A percentile compares a stretch with the other conserved stretches of the same genome.
phyloP scores from a whole-genome alignment of 176 grass and related monocot genomes.

The Aechmea fasciata region DNA sequence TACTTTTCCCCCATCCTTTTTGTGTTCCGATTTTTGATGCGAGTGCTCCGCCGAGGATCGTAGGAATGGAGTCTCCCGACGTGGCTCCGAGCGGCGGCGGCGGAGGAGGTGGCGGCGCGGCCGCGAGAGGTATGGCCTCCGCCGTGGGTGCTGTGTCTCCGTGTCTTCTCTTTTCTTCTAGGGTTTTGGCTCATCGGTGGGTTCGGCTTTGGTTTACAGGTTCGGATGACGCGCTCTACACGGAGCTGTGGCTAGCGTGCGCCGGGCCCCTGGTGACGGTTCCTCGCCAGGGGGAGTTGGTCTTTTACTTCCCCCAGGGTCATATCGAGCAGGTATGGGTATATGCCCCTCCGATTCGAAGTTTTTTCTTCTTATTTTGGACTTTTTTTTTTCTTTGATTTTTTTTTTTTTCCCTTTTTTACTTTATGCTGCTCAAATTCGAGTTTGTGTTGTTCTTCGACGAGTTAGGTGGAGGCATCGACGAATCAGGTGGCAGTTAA shows the following conservation, averaged over 20 bases:
- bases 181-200: slow-evolving; percentile 22
- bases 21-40: background rate
- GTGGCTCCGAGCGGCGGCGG: background rate
- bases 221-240: slow-evolving; percentile 47
- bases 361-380: slow-evolving; percentile 3
- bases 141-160: background rate
- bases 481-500: slow-evolving; percentile 68
- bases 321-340: slow-evolving; percentile 81
- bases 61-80: background rate
- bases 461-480: slow-evolving; percentile 69
- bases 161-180: background rate
- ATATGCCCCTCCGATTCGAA: background rate
- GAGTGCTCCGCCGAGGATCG: background rate
- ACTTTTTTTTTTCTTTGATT: background rate
- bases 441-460: background rate
- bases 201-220: background rate
- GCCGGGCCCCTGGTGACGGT: slow-evolving; percentile 84
- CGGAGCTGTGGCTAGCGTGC: slow-evolving; percentile 84
- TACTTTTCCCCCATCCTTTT: too few relatives aligned
- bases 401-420: slow-evolving; percentile 6
- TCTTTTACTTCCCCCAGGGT: slow-evolving; percentile 95
- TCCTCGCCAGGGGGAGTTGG: slow-evolving; percentile 52
- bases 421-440: slow-evolving; percentile 1
- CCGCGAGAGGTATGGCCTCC: background rate
- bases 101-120: background rate